Base-by-base conservation (phyloP, 305 asterid genomes). In the Solanum hybrid region DNA sequence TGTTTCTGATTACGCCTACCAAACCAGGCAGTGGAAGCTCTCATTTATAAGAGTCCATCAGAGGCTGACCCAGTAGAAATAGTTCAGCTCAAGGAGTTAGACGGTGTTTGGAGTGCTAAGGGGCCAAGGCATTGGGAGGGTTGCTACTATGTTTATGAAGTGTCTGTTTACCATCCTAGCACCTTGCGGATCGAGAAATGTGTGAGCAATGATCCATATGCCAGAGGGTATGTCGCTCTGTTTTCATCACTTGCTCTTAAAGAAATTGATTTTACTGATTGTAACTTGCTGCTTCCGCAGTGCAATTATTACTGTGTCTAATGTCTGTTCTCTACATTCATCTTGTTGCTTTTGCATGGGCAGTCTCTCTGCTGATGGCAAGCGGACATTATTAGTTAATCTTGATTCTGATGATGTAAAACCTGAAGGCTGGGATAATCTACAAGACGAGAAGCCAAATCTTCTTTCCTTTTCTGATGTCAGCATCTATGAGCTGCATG, bases 401-500 rank as follows among this genome's bases (percentile, higher is more conserved):
- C 93, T 96, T 91, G 95, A 94, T 93, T 97, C 95, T 79, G 97
- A 94, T 92, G 90, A 93, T 86, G 91, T 94, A 91, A 97, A 96
- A 93, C 99, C 99, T 87, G 94, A 96, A 93, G 94, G 94, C 76
- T 97, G 99, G 99, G 97, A 97, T 91, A 45, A 85, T 89, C 93
- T 97, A 91, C 96, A 72, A 87, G 92, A 93, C 87, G 98, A 93
- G 94, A 97, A 97, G 88, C 97, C 97, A 29, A 29, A 79, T 87
- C 94, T 96, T 89, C 91, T 29, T 92, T 95, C 98, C 73, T 94
- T 96, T 91, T 94, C 97, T 88, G 98, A 97, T 91, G 91, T 94
- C 92, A 97, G 99, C 93, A 93, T 97, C 83, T 97, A 96, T 89
- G 99, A 97, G 93, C 91, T 97, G 95, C 99, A 96, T 91, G 95